Percentiles rank a stretch among this genome's conserved stretches.
phyloP scores from a whole-genome alignment of 495 filamentous ascomycete species.

The Tuber indicum region DNA sequence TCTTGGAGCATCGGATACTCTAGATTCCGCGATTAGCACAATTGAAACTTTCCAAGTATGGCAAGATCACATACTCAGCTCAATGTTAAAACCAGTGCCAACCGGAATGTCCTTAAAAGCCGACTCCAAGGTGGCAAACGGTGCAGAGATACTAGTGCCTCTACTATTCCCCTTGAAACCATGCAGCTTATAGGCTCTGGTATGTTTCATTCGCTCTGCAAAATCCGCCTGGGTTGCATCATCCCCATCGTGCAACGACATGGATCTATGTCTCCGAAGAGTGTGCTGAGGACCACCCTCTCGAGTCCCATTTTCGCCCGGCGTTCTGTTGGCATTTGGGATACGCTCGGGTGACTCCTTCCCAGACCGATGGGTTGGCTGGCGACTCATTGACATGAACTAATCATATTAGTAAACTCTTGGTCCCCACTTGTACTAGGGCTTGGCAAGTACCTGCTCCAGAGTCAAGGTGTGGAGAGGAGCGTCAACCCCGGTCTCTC shows the following conservation, averaged over 20 bases:
- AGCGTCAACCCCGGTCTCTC: slow-evolving; percentile 95
- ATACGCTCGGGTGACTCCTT: slow-evolving; percentile 49
- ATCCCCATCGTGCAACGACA: slow-evolving; percentile 50
- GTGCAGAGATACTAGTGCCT: slow-evolving; percentile 86
- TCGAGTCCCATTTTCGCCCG: slow-evolving; percentile 6
- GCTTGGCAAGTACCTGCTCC: slow-evolving; percentile 54
- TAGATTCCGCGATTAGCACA: slow-evolving; percentile 35
- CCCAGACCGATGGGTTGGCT: slow-evolving; percentile 46
- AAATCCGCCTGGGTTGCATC: slow-evolving; percentile 52
- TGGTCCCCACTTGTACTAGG: neutral
- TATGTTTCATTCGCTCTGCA: slow-evolving; percentile 93
- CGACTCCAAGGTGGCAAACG: slow-evolving; percentile 90
- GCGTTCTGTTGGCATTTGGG: slow-evolving; percentile 12
- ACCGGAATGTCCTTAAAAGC: slow-evolving; percentile 78
- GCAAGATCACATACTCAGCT: slow-evolving; percentile 61
- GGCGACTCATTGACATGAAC: slow-evolving; percentile 47
- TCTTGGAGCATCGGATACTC: slow-evolving; percentile 97
- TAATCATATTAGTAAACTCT: slow-evolving; percentile 21
- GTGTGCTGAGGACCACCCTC: slow-evolving; percentile 20
- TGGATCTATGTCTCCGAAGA: slow-evolving; percentile 46
- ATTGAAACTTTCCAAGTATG: neutral
- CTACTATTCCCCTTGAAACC: slow-evolving; percentile 95
- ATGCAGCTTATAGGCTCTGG: slow-evolving; percentile 82
- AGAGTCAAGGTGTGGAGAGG: slow-evolving; percentile 91
- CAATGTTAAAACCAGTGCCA: slow-evolving; percentile 89